These are phyloP conservation scores for Yamadazyma aaseri DNA, from an alignment of 1,139 yeast species.

Conservation along the genomic window DNA sequence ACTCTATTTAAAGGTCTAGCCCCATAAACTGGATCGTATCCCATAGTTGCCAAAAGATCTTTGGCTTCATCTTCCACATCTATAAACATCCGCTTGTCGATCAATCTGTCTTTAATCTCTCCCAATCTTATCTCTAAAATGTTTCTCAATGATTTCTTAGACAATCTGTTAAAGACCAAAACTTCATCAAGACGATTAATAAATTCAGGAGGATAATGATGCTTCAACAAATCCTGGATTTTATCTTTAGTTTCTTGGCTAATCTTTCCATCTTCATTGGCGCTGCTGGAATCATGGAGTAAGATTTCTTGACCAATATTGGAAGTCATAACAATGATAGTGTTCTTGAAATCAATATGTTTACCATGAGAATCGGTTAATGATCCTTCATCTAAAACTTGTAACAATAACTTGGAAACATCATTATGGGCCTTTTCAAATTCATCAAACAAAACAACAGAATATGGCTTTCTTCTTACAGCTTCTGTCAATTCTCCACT, in stretches of 20 bases:
- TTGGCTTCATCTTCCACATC: conserved; percentile 63
- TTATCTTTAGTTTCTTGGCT: conserved; percentile 48
- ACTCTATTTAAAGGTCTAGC: conserved; percentile 94
- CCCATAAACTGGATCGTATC: conserved; percentile 90
- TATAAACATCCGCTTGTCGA: conserved; percentile 74
- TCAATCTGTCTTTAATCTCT: conserved; percentile 76
- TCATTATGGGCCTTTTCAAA: conserved; percentile 97
- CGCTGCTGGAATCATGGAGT: conserved; percentile 52
- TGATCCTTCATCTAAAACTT: conserved; percentile 92
- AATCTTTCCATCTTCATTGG: conserved; percentile 46
- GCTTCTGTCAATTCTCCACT: conserved; percentile 97
- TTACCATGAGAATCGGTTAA: conserved; percentile 94
- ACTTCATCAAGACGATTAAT: conserved; percentile 91
- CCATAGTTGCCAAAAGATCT: conserved; percentile 74
- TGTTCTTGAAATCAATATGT: conserved; percentile 88
- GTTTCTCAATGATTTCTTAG: conserved; percentile 66
- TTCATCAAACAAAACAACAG: conserved; percentile 91
- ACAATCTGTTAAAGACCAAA: conserved; percentile 83
- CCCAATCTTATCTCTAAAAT: conserved; percentile 81
- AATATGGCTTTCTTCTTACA: conserved; percentile 89
- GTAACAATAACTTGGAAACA: conserved; percentile 80
- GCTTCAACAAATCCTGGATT: conserved; percentile 67
- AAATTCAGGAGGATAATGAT: conserved; percentile 88
- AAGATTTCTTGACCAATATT: conserved; percentile 92
- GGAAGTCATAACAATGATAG: conserved; percentile 95